These are phyloP conservation scores for Trichoderma sp. DNA, from an alignment of 2,329 filamentous ascomycete species.

Conservation along the genomic window DNA sequence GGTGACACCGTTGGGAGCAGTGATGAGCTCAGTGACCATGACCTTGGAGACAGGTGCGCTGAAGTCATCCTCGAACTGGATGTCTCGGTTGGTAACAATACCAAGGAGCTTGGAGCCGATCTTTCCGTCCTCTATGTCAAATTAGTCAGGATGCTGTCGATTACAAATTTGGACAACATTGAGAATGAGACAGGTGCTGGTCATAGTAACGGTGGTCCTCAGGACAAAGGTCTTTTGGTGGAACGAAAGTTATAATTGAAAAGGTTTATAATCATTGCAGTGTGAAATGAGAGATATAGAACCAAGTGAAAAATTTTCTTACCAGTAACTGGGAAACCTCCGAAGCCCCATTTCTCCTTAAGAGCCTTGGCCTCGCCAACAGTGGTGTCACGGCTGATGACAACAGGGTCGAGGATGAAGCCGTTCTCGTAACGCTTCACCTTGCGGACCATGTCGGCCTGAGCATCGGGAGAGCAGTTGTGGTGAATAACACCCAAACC, in stretches of 20 bases:
- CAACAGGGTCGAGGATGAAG: slow-evolving; percentile 94
- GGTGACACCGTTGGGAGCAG: slow-evolving; percentile 77
- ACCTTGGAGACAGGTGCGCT: slow-evolving; percentile 75
- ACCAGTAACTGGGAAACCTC: slow-evolving; percentile 98
- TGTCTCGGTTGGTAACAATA: slow-evolving; percentile 96
- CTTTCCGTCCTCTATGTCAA: slow-evolving; percentile 72
- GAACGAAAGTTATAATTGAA: slow-evolving; percentile 99
- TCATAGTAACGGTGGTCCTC: slow-evolving; percentile 60
- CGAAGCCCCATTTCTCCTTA: slow-evolving; percentile 98
- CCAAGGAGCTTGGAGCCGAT: slow-evolving; percentile 94
- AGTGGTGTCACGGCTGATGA: slow-evolving; percentile 82
- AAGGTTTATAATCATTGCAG: slow-evolving; percentile 74
- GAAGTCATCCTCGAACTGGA: slow-evolving; percentile 85
- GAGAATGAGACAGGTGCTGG: slow-evolving; percentile 23
- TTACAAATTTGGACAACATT: not conserved
- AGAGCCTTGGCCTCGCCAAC: slow-evolving; percentile 87
- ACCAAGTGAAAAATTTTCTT: slow-evolving; percentile 43
- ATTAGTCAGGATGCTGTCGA: slow-evolving; percentile 20
- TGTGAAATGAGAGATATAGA: not conserved
- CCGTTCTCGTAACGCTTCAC: slow-evolving; percentile 99
- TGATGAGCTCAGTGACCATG: slow-evolving; percentile 95
- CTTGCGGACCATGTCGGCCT: slow-evolving; percentile 98
- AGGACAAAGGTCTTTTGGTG: slow-evolving; percentile 90
- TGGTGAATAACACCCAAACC: slow-evolving; percentile 96
- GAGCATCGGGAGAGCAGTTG: slow-evolving; percentile 96